Percentiles rank a stretch among this genome's conserved stretches.
Evolutionary conservation across 306 rosid species (phyloP).

Genomic region (Fragaria ananassa): DNA sequence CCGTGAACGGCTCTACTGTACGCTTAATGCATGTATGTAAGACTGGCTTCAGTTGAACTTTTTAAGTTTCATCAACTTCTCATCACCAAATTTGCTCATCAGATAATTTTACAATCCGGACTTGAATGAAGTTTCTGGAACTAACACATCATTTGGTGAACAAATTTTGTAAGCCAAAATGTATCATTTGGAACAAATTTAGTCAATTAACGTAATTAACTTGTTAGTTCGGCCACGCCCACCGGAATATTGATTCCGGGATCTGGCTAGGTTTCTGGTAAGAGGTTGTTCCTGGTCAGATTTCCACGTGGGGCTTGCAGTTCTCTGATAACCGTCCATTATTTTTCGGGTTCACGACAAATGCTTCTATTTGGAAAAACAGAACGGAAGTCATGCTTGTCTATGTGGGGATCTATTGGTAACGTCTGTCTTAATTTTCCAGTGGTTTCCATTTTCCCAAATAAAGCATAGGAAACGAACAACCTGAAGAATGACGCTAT

Average conservation of each 20-base stretch:
- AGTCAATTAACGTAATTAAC: not conserved
- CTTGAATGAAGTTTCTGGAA: not conserved
- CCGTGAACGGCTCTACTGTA: not conserved
- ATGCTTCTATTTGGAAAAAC: not conserved
- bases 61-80: not conserved
- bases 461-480: not conserved
- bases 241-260: not conserved
- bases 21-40: not conserved
- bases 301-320: not conserved
- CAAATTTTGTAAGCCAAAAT: no score
- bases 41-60: constrained; percentile 6
- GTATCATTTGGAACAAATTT: not conserved
- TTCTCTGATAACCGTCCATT: not conserved
- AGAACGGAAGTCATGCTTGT: not conserved
- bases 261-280: not conserved
- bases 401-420: not conserved
- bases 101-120: not conserved
- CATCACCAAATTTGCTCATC: not conserved
- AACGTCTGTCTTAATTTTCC: not conserved
- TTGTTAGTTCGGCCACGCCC: not conserved
- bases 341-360: not conserved
- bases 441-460: not conserved
- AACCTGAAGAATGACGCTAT: not conserved
- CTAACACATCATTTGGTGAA: no score
- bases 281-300: not conserved